Base-by-base conservation (phyloP, 495 filamentous ascomycete species). In the Penicillium egyptiacum region DNA sequence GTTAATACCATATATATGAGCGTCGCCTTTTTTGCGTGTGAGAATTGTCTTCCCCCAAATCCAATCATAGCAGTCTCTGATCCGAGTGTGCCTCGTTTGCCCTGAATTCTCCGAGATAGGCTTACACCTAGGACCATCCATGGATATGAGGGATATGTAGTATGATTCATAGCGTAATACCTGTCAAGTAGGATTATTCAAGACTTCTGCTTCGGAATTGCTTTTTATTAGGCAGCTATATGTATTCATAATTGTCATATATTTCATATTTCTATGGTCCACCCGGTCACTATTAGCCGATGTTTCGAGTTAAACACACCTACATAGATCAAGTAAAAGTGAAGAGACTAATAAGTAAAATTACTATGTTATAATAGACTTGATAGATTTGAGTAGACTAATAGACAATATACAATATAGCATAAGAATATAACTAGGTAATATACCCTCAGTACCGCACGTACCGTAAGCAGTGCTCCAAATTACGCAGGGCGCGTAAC, bases 401-500 rank as follows among this genome's bases (percentile, higher is more conserved):
- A 44, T 23, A 44, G 42, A 48, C n/a, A 1, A 10, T 28, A 48
- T 49, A 33, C 9, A 20, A 31, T 19, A 11, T 30, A 19, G 5
- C 3, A 20, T 17, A 49, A 12, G 9, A 16, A 50, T 14, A 23
- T 25, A 30, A 5, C 7, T 30, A 35, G 35, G 35, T 39, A 39
- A 39, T 39, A 39, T 39, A 39, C 7, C 16, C 1, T 4, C 33
- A 9, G 45, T 31, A 48, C n/a, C 20, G 14, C 46, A 37, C 20
- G 47, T 50, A 50, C 43, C 53, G 57, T 54, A 59, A 55, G 49
- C 64, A 60, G 53, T 64, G 56, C 63, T 68, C 60, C 55, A 61
- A 61, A 50, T 61, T 68, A 68, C 65, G 65, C 65, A 62, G 53
- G 46, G 45, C 55, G 52, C 45, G 55, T 58, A 63, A 63, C 53